Percentiles rank a stretch among this genome's conserved stretches.
phyloP scores from a whole-genome alignment of 1,284 basidiomycete genomes.

The Stereum hirsutum region DNA sequence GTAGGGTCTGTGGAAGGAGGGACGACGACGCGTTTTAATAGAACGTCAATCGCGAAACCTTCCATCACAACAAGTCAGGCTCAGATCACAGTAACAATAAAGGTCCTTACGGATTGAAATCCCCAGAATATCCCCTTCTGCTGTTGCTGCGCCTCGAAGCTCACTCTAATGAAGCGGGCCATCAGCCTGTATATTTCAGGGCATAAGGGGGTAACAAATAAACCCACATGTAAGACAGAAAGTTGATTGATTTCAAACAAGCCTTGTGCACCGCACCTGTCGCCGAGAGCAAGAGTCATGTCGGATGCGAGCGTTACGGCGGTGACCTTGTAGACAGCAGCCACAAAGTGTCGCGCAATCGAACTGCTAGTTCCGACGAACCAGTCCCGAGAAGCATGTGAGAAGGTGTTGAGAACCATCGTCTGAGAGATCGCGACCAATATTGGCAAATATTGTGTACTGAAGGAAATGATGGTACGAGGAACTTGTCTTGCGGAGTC shows the following conservation, averaged over 20 bases:
- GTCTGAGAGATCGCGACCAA: constrained; percentile 29
- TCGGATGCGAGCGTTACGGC: constrained; percentile 22
- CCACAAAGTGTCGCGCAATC: too few relatives aligned
- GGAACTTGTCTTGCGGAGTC: constrained; percentile 13
- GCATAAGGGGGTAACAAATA: too few relatives aligned
- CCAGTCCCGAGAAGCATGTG: constrained; percentile 22
- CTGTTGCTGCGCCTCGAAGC: constrained; percentile 30
- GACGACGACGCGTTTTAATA: constrained; percentile 21
- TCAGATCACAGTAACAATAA: background rate
- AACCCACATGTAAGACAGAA: constrained; percentile 26
- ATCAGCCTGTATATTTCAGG: too few relatives aligned
- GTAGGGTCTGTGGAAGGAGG: constrained; percentile 17
- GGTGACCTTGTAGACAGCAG: constrained; percentile 29
- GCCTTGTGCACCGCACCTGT: constrained; percentile 42
- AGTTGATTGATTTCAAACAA: constrained; percentile 35
- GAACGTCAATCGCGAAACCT: constrained; percentile 29
- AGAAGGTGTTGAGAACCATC: constrained; percentile 28
- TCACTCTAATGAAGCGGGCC: too few relatives aligned
- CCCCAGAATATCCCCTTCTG: constrained; percentile 32
- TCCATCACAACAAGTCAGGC: background rate
- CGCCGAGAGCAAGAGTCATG: constrained; percentile 24
- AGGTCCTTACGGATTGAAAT: constrained; percentile 29
- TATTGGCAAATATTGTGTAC: constrained; percentile 38
- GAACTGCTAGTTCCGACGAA: too few relatives aligned
- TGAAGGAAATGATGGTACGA: constrained; percentile 32